Evolutionary conservation across 164 flowering plant genomes (phyloP).

Genomic region (Pachysandra terminalis): DNA sequence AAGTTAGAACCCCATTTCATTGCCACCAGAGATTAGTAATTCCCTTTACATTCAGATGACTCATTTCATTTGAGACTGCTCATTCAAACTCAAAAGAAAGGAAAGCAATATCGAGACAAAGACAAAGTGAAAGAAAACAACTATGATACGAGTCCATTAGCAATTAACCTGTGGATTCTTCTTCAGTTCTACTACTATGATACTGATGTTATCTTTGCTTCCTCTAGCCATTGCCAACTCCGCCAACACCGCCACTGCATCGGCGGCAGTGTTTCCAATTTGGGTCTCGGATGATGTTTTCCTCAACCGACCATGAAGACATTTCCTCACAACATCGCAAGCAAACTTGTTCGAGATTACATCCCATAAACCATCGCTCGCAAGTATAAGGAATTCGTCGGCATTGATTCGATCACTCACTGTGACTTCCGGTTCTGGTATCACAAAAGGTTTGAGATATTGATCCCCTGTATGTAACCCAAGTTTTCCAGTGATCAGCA

Average conservation of each 20-base stretch:
- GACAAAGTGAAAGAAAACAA: too few relatives aligned
- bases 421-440: constrained; percentile 46
- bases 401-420: constrained; percentile 21
- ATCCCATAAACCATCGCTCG: constrained; percentile 58
- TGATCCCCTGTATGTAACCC: too few relatives aligned
- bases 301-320: constrained; percentile 21
- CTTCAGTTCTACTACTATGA: constrained; percentile 40
- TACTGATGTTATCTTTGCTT: constrained; percentile 54
- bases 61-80: too few relatives aligned
- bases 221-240: constrained; percentile 57
- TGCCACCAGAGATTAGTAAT: too few relatives aligned
- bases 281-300: constrained; percentile 6
- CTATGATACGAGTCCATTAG: too few relatives aligned
- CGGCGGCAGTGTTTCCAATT: constrained; percentile 19
- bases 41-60: too few relatives aligned
- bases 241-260: constrained; percentile 46
- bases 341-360: constrained; percentile 43
- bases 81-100: too few relatives aligned
- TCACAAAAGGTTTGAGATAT: constrained; percentile 42
- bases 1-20: too few relatives aligned
- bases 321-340: constrained; percentile 36
- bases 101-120: too few relatives aligned
- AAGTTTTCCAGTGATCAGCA: too few relatives aligned
- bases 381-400: constrained; percentile 44
- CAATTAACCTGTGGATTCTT: too few relatives aligned